Base-by-base conservation (phyloP, 2,329 filamentous ascomycete genomes). In the Cladophialophora chaetospira region DNA sequence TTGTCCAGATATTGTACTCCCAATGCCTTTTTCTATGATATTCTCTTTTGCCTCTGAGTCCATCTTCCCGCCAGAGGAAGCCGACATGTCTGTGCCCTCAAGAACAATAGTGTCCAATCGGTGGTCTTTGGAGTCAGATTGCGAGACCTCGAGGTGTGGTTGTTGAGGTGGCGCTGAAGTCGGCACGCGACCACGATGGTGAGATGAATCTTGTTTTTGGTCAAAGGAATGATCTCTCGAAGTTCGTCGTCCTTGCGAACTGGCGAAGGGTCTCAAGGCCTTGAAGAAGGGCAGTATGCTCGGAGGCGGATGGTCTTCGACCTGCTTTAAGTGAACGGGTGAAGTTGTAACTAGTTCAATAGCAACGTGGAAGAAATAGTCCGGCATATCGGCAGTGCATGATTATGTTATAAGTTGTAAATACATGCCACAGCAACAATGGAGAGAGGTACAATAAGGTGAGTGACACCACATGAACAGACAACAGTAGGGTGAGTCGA, bases 81-180 rank as follows among this genome's bases (percentile, higher is more conserved):
- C 35, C 33, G 53, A 45, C 79, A 92, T 86, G 71, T 96, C 88
- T 71, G 96, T 85, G 67, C 89, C 89, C 71, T 93, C 86, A 38
- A 97, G 84, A 52, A 81, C 83, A 50, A 97, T 81, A n/a, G 78
- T 79, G 42, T 88, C 89, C 70, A 95, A 91, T 51, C 94, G 82
- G 87, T 89, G 93, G 72, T 97, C 93, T 35, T 63, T 48, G 35
- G 51, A 38, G 43, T 53, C 54, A 4, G 64, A 65, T 35, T 63
- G 58, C 28, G 51, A 47, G 21, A 59, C 42, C 11, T 28, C 72
- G 65, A 48, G 76, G 40, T 43, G n/a, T 6, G 38, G 6, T 17
- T 29, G 17, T 40, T 51, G 45, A 29, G 21, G 35, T 17, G 29
- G 15, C 26, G 21, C 31, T 2, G 42, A 3, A 31, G 25, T 35